Conservation (phyloP, 129 eudicot species). For the Centella asiatica region DNA sequence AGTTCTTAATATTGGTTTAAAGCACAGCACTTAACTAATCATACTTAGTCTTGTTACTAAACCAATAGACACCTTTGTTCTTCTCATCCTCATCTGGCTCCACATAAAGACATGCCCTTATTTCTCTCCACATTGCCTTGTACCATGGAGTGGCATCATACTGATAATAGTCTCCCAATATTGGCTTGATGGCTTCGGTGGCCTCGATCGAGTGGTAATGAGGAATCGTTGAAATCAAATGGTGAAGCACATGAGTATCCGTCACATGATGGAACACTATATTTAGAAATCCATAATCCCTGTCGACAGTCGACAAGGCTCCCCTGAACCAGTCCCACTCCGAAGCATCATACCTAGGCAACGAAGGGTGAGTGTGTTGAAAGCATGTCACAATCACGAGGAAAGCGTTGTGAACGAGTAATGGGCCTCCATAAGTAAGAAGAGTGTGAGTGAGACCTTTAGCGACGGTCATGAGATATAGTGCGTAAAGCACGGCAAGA, state of each 20-base stretch:
- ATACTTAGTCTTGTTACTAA: slow-evolving; percentile 14
- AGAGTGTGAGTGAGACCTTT: slow-evolving; percentile 14
- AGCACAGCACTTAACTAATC: background rate
- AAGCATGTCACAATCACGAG: slow-evolving; percentile 22
- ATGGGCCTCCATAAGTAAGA: slow-evolving; percentile 14
- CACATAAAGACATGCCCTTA: slow-evolving; percentile 25
- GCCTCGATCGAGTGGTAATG: slow-evolving; percentile 32
- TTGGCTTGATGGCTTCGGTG: slow-evolving; percentile 21
- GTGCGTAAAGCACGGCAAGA: slow-evolving; percentile 7
- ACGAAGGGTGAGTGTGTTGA: slow-evolving; percentile 28
- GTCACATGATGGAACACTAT: slow-evolving; percentile 19
- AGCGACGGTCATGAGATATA: slow-evolving; percentile 4
- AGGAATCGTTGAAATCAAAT: slow-evolving; percentile 28
- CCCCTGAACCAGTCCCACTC: slow-evolving; percentile 40
- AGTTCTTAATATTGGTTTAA: background rate
- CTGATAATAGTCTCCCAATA: slow-evolving; percentile 31
- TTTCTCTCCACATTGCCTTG: slow-evolving; percentile 34
- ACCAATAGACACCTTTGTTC: slow-evolving; percentile 32
- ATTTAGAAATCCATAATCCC: slow-evolving; percentile 27
- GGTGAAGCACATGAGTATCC: slow-evolving; percentile 22
- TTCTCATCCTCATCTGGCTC: slow-evolving; percentile 28
- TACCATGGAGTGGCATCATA: slow-evolving; percentile 24
- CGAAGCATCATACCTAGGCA: slow-evolving; percentile 28
- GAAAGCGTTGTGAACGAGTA: slow-evolving; percentile 18
- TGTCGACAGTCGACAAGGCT: slow-evolving; percentile 24